A percentile compares a stretch with the other conserved stretches of the same genome.
These are phyloP conservation scores for Circinella minor DNA, from an alignment of 371 early-diverging fungal genomes.

Conservation along the genomic window DNA sequence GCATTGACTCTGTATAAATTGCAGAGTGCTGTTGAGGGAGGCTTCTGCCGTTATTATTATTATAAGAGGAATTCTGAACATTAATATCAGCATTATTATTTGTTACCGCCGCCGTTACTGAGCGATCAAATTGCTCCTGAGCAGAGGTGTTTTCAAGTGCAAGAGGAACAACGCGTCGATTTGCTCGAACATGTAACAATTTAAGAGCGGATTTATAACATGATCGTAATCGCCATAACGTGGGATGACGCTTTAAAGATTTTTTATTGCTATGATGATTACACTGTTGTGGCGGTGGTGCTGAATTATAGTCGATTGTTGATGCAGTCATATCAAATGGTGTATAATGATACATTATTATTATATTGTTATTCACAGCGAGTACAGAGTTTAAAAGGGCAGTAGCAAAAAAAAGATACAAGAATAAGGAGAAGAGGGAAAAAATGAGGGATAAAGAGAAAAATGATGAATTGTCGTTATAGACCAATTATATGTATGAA, in stretches of 20 bases:
- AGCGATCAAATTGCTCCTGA: not conserved
- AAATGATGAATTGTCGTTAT: not conserved
- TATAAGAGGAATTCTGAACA: no score
- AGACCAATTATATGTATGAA: no score
- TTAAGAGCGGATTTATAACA: constrained; percentile 4
- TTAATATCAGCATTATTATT: no score
- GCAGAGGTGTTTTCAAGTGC: not conserved
- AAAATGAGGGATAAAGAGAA: not conserved
- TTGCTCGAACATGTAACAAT: not conserved
- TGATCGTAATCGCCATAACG: not conserved
- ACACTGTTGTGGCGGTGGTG: no score
- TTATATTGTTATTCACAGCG: no score
- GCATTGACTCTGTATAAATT: no score
- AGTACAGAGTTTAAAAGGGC: not conserved
- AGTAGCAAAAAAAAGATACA: not conserved
- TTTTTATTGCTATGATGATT: not conserved
- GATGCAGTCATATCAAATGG: no score
- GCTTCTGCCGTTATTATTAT: no score
- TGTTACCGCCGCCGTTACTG: not conserved
- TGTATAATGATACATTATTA: no score
- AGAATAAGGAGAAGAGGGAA: not conserved
- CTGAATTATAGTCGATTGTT: no score
- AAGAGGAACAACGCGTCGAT: constrained; percentile 12
- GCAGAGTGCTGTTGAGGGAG: no score
- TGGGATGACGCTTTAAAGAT: not conserved